Base-by-base conservation (phyloP, 441 rosid genomes). In the Dalechampia spathulata region DNA sequence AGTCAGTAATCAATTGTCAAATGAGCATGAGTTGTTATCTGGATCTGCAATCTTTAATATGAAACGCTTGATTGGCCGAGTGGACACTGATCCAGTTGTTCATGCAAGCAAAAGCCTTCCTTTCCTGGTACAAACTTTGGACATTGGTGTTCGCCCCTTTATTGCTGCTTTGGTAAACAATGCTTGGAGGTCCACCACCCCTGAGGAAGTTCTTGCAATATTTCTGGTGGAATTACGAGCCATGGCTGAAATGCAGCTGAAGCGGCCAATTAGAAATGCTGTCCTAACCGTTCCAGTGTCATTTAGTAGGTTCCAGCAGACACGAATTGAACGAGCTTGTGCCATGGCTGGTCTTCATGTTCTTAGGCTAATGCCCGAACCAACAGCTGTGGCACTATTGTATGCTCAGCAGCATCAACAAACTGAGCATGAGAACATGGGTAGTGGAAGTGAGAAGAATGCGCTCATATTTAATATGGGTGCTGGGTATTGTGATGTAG, bases 301-400 rank as follows among this genome's bases (percentile, higher is more conserved):
- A 3, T 87, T 85, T 66, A 87, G 84, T 28, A 76, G 96, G 44
- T 82, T 85, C 56, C 98, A 87, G 57, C 75, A 83, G 52, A 78
- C 95, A 1, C 75, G 95, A 26, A 72, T 91, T 3, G 93, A 87
- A 55, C 73, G 95, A 41, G 90, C 92, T 60, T 91, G 96, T 57
- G 95, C 95, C 32, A 82, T 83, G 90, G 96, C 95, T 30, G 95
- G 98, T 39, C 93, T 91, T 46, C 87, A 77, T 44, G 85, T 83
- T 22, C 93, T 91, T 43, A 77, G 95, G 37, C 46, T 87, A 52
- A 91, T 87, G 92, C 93, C 90, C 1, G 95, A 91, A 52, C 98
- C 98, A 13, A 83, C 90, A 4, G 90, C 90, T 23, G 81, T 82
- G 1, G 98, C 96, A 12, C 64, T 91, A 75, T 74, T 87, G 4